Evolutionary conservation across 1,284 basidiomycete genomes (phyloP), one percentile per base, ranked within the genome.

Genomic region (Abortiporus biennis): DNA sequence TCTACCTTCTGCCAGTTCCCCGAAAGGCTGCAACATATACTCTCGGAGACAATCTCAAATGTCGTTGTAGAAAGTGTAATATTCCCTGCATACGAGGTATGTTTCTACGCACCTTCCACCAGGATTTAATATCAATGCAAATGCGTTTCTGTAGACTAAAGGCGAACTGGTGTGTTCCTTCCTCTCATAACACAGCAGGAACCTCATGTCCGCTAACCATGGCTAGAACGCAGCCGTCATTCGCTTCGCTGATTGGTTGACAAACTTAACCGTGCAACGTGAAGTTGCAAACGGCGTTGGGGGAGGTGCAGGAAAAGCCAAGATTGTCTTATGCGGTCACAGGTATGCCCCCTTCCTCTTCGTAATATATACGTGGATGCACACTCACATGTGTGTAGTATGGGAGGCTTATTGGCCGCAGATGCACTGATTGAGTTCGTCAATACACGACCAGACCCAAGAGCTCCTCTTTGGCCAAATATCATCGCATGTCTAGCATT

Each of bases 41-140:
- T 96, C 3, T 62, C 74, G 1, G 74, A 82, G 51, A 76, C 74
- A 1, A 63, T 81, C 15, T 55, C 61, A 4, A 62, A 74, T 42
- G 62, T 80, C 1, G 56, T 59, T 15, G 81, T 91, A 6, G 82
- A 92, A 57, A 85, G 79, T 40, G 64, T 84, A 11, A 72, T 92
- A 4, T 97, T 96, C 58, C 93, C 93, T 21, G 84, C 81, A 2
- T 97, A 96, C 55, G 89, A 96, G 70, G 91, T 87, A 45, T 52
- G 71, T 32, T 42, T 45, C 19, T 13, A 20, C 32, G 35, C 35
- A 21, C 17, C 9, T 17, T 9, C 36, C 19, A 27, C 8, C 5
- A 20, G 23, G 24, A 22, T 34, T 16, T 43, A 21, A 27, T 52
- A 45, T n/a, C n/a, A n/a, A n/a, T n/a, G n/a, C n/a, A n/a, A n/a